These are phyloP conservation scores for Rhodotorula graminis DNA, from an alignment of 768 basidiomycete genomes.

Conservation along the genomic window DNA sequence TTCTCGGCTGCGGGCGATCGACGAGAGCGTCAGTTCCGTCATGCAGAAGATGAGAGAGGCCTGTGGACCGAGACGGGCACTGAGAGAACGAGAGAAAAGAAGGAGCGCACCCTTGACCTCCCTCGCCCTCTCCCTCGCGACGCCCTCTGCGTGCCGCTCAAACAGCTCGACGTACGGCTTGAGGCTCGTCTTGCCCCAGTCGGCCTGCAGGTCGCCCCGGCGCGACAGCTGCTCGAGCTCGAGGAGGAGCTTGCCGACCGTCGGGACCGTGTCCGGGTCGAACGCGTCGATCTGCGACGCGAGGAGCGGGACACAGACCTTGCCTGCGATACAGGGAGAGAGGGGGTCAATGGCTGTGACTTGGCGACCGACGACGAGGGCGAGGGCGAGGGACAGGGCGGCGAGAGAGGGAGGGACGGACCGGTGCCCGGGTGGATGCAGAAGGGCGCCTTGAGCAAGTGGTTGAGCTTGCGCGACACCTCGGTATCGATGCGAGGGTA, in stretches of 20 bases:
- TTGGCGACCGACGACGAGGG: not conserved
- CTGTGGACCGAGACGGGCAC: no score
- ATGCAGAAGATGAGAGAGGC: no score
- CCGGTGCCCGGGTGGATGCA: conserved; percentile 90
- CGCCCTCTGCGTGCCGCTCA: conserved; percentile 60
- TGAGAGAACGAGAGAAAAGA: not conserved
- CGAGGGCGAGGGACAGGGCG: not conserved
- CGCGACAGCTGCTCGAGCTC: conserved; percentile 60
- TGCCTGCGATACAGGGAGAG: conserved; percentile 51
- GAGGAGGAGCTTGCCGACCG: conserved; percentile 70
- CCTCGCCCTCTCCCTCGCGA: conserved; percentile 46
- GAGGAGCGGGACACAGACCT: conserved; percentile 89
- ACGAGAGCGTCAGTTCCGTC: not conserved
- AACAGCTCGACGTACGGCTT: conserved; percentile 85
- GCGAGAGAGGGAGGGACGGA: conserved; percentile 38
- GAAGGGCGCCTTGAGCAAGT: conserved; percentile 95
- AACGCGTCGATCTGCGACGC: conserved; percentile 69
- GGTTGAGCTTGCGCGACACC: conserved; percentile 94
- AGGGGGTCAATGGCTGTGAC: not conserved
- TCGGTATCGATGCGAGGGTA: conserved; percentile 96
- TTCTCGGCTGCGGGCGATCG: conserved; percentile 10
- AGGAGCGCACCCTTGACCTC: conserved; percentile 44
- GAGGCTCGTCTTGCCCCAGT: conserved; percentile 82
- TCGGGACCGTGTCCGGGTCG: conserved; percentile 79
- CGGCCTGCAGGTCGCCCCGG: conserved; percentile 46